These are phyloP conservation scores for Podospora bellae-mahoneyi DNA, from an alignment of 495 filamentous ascomycete species.

Conservation along the genomic window DNA sequence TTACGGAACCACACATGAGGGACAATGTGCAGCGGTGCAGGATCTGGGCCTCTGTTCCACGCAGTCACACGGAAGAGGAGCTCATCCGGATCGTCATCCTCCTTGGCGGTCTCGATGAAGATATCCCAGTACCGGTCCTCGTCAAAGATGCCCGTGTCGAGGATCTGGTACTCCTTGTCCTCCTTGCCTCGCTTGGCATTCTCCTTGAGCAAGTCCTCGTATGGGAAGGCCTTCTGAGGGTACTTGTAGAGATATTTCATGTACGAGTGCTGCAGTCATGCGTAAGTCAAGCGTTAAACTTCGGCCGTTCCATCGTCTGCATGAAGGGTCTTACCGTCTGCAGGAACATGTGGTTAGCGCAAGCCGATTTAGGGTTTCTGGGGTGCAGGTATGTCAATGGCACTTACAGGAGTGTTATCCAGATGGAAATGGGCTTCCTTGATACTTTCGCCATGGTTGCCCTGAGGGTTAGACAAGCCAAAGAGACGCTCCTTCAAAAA, in stretches of 20 bases:
- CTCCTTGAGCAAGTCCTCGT: constrained; percentile 77
- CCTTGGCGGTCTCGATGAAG: constrained; percentile 93
- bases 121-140: constrained; percentile 96
- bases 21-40: constrained; percentile 86
- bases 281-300: constrained; percentile 23
- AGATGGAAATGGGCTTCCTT: constrained; percentile 96
- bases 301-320: neutral
- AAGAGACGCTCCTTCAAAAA: constrained; percentile 94
- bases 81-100: constrained; percentile 82
- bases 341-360: constrained; percentile 23
- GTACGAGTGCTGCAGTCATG: constrained; percentile 73
- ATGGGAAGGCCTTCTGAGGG: constrained; percentile 86
- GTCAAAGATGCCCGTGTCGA: constrained; percentile 89
- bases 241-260: constrained; percentile 99
- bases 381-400: neutral
- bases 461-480: constrained; percentile 90
- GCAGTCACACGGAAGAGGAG: constrained; percentile 91
- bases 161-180: constrained; percentile 85
- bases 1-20: constrained; percentile 97
- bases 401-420: constrained; percentile 77
- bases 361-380: neutral
- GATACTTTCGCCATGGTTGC: constrained; percentile 93
- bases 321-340: constrained; percentile 42
- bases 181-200: constrained; percentile 70
- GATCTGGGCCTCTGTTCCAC: constrained; percentile 90